Evolutionary conservation across 2,329 filamentous ascomycete species (phyloP), one percentile per base, ranked within the genome.

Genomic region (Colletotrichum sp.): DNA sequence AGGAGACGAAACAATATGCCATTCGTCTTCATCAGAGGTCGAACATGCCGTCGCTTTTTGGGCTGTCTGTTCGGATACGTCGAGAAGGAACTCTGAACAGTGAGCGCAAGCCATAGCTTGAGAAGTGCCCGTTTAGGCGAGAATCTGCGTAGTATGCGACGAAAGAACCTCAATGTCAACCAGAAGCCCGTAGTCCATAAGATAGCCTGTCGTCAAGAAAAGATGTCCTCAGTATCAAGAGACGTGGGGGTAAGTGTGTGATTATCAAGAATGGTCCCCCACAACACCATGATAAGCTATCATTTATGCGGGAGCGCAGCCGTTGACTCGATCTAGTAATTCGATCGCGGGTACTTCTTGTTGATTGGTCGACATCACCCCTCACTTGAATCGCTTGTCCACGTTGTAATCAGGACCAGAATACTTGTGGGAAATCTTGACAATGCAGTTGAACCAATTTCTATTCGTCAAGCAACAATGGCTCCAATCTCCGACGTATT

Each of bases 361-460:
- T 21, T 52, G 44, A 52, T 21, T 52, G n/a, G 44, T 21, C 44
- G n/a, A n/a, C n/a, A 52, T 21, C n/a, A 52, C 10, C 10, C n/a
- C 0, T 52, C n/a, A 24, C 0, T 8, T 8, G n/a, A 52, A 52
- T 0, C 6, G n/a, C 10, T 0, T 52, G 0, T 13, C 2, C 10
- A 8, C 44, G 44, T 0, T 52, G 44, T 21, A 24, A 52, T 21
- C 10, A 1, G 4, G 3, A 2, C n/a, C 10, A 21, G 0, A 21
- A 52, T 21, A 24, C 3, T 8, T 13, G n/a, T 0, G 44, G 44
- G 0, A 52, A 52, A 0, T 24, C n/a, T 21, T 49, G 44, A 49
- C 18, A 5, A 4, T 21, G 18, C 6, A 6, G 2, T 44, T 18
- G 0, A n/a, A n/a, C 3, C 39, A 49, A 4, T 3, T 49, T 49